A percentile compares a stretch with the other conserved stretches of the same genome.
Conservation (phyloP, 1,284 basidiomycete species). For the Microbotryum saponariae region DNA sequence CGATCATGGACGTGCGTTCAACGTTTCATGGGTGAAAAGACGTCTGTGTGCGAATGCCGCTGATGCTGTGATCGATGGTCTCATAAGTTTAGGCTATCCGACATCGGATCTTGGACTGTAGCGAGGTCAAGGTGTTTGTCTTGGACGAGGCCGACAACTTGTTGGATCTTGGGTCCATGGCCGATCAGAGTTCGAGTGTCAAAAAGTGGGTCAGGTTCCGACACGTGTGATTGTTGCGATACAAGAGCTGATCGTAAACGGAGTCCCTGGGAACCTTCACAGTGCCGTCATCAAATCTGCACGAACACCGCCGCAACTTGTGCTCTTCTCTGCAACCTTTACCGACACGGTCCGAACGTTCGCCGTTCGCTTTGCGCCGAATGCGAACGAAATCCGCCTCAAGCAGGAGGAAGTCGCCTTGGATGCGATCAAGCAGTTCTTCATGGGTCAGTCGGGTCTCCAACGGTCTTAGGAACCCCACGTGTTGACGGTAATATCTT, state of each 20-base stretch:
- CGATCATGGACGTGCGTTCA: constrained; percentile 69
- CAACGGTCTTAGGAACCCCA: neutral
- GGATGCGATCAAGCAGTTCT: constrained; percentile 93
- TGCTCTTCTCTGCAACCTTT: constrained; percentile 98
- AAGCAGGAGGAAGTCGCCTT: constrained; percentile 91
- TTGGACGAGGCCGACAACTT: constrained; percentile 99
- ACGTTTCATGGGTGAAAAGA: too few species aligned
- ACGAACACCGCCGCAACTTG: constrained; percentile 54
- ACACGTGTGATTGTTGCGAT: neutral
- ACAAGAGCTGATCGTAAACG: too few species aligned
- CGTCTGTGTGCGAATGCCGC: constrained; percentile 48
- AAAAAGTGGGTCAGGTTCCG: constrained; percentile 63
- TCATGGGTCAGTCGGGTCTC: constrained; percentile 55
- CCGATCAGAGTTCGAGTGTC: constrained; percentile 90
- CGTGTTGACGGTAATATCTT: constrained; percentile 35
- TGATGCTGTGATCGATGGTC: constrained; percentile 49
- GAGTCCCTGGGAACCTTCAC: constrained; percentile 32
- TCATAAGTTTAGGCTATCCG: too few species aligned
- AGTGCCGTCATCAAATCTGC: constrained; percentile 35
- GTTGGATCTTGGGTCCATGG: constrained; percentile 80
- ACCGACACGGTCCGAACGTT: constrained; percentile 84
- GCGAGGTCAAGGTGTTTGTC: constrained; percentile 83
- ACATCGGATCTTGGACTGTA: constrained; percentile 50
- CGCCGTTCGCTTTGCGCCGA: constrained; percentile 84
- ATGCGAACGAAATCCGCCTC: constrained; percentile 92